Base-by-base conservation (phyloP, 2,329 filamentous ascomycete genomes). In the Ophiocordyceps unilateralis region DNA sequence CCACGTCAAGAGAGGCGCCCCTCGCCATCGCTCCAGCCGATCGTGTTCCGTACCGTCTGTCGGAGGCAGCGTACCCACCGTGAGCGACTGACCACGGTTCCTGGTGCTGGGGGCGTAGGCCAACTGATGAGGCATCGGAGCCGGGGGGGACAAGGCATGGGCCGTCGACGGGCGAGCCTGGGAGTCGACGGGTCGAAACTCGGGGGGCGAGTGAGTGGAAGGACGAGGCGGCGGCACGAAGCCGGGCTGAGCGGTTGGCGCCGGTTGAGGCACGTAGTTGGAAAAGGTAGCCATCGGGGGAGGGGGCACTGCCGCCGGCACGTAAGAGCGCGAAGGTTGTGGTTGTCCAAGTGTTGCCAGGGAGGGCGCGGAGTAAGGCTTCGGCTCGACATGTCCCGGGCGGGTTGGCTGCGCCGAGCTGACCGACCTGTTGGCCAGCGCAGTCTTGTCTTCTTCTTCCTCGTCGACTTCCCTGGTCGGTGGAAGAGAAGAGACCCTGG, bases 11-110 rank as follows among this genome's bases (percentile, higher is more conserved):
- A 94, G 72, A 0, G 93, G 91, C 12, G 76, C 74, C 3, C 93
- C 93, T 62, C 83, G 87, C 91, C 91, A 98, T 50, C 91, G 73
- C 57, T 93, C 74, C 7, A 98, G 66, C 2, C 80, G 77, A 62
- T 98, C 91, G 17, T 76, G 63, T 53, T 82, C 75, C 19, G 74
- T 72, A 1, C 78, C 78, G 56, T 82, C 77, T 1, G 70, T 78
- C 1, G 78, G 78, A 9, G 71, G 63, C 32, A 81, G 66, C 48
- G 78, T 67, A 50, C 75, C 74, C 41, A 78, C 58, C 23, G 62
- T 65, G 44, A 74, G 63, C 3, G 74, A 78, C 43, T 69, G 63
- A 1, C 68, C 71, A 42, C 74, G 65, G 12, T 65, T 59, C 19
- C 72, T 65, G 15, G 61, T 51, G 19, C 53, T 50, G 6, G 63